Evolutionary conservation across 352 stramenopile genomes (phyloP), one percentile per base, ranked within the genome.

Genomic region (Globisporangium megalacanthum): DNA sequence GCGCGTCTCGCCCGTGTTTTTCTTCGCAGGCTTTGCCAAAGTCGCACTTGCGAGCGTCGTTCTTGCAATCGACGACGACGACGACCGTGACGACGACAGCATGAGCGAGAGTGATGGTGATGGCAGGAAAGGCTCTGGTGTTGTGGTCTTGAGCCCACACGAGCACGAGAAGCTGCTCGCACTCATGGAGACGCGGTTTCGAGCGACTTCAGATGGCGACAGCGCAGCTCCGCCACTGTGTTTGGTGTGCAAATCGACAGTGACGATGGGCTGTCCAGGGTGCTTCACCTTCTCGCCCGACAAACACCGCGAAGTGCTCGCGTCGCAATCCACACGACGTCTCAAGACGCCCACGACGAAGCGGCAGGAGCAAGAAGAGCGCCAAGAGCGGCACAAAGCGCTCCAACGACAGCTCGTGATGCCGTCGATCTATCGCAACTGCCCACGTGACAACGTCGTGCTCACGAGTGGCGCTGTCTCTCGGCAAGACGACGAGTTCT

Each of bases 1-100:
- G 17, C 47, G 44, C 3, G 64, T 91, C 22, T 91, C 83, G 10
- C 83, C 83, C 3, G 65, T 89, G 9, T 91, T 93, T 58, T 88
- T 93, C 55, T 60, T 67, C 33, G 54, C 72, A 13, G 67, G 52
- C 4, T 91, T 89, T 61, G 33, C 55, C 15, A 93, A 93, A 36
- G 75, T 85, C 17, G 65, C 73, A 0, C 54, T 91, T 33, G 72
- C 86, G 39, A 65, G 70, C 49, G 61, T 88, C 13, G 47, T 66
- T 9, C 73, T 79, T 11, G 64, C 70, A 29, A 64, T 70, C 36
- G 70, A 83, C 14, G 61, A 73, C 17, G 54, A 64, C 14, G 61
- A 73, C 17, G 52, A n/a, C n/a, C n/a, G 58, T 20, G 39, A 63
- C 1, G 58, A 60, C 17, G 62, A 65, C 10, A 42, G 33, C 10